Percentiles rank a stretch among this genome's conserved stretches.
Conservation (phyloP, 2,329 filamentous ascomycete species). For the Verticillium albo-atrum region DNA sequence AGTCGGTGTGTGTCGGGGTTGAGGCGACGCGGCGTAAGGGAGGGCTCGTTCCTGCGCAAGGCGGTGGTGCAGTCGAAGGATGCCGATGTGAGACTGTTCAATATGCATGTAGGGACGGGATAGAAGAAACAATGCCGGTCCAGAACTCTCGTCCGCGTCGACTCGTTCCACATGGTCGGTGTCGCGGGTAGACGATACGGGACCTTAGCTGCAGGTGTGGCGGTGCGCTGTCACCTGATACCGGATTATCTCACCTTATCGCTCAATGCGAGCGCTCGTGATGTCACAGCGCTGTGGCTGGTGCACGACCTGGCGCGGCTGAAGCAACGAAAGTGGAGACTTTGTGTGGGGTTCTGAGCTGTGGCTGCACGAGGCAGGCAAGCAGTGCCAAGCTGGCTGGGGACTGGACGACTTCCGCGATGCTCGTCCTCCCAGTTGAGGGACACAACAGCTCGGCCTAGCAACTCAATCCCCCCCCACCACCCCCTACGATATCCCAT, state of each 20-base stretch:
- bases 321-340: background rate
- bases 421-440: background rate
- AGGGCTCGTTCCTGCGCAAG: background rate
- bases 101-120: background rate
- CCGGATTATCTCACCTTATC: constrained; percentile 4
- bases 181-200: background rate
- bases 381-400: background rate
- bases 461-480: background rate
- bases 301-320: background rate
- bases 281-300: constrained; percentile 8
- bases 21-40: background rate
- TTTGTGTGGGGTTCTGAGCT: background rate
- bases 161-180: background rate
- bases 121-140: background rate
- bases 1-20: background rate
- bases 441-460: background rate
- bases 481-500: background rate
- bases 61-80: background rate
- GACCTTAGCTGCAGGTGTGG: constrained; percentile 1
- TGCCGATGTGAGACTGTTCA: background rate
- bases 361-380: constrained; percentile 1
- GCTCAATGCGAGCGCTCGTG: constrained; percentile 2
- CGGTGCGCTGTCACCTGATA: constrained; percentile 6
- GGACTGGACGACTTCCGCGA: background rate
- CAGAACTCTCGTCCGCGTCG: background rate